Evolutionary conservation across 148 eudicot species (phyloP), one percentile per base, ranked within the genome.

Genomic region (Nepenthes gracilis): DNA sequence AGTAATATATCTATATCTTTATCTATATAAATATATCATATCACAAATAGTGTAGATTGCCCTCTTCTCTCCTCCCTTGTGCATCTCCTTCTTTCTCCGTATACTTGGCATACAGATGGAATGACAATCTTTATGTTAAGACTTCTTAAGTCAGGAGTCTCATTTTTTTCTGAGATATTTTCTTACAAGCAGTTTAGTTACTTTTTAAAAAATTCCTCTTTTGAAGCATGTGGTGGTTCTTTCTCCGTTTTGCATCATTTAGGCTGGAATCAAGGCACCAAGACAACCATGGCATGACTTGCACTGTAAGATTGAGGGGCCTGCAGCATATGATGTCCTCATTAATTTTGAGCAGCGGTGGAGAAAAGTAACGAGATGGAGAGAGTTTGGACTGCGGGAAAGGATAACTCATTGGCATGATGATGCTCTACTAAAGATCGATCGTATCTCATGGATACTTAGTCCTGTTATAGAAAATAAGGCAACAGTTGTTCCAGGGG

Each of bases 201-300:
- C 40, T 13, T 36, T 35, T 61, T 14, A 36, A 15, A 13, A 51
- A 12, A 62, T 40, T 52, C 54, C 36, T 48, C 50, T 33, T 35
- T 53, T n/a, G 50, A 40, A 13, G 9, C 2, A 4, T 49, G 35
- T 14, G 52, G 12, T 38, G 48, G 12, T 53, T 23, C 47, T 4
- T 52, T 2, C n/a, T 50, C 23, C 43, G 34, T 50, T 38, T 68
- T 69, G 43, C 59, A 40, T 58, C 35, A 63, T 66, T 58, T 59
- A 93, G 99, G 80, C 74, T 64, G 99, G 95, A 67, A 88, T 84
- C 12, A 86, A 76, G 81, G 96, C 95, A 74, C 99, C 99, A 43
- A 88, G 99, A 66, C 84, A 93, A 67, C 96, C 99, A 36, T 93
- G 99, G 98, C 98, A 92, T 77, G 97, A 92, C 72, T 73, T 88